Conservation (phyloP, 805 yeast genomes). For the Yamadazyma endophytica region DNA sequence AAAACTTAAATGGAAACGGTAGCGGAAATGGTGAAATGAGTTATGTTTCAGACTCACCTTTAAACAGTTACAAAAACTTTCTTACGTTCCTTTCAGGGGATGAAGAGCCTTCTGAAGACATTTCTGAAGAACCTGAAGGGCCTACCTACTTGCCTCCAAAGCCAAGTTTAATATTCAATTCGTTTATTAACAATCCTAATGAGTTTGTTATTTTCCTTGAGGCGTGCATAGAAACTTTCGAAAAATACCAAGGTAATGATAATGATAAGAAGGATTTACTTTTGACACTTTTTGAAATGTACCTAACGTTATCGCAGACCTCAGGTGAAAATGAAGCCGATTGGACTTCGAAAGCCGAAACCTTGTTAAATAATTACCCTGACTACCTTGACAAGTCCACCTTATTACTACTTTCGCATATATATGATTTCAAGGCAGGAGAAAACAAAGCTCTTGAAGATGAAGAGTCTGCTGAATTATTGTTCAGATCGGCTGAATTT, state of each 20-base stretch:
- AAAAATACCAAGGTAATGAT: constrained; percentile 63
- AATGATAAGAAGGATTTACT: constrained; percentile 71
- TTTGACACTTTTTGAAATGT: constrained; percentile 79
- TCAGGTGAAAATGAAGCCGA: constrained; percentile 9
- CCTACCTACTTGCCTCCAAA: constrained; percentile 89
- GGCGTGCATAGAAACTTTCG: constrained; percentile 80
- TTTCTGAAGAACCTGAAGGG: constrained; percentile 12
- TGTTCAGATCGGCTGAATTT: constrained; percentile 63
- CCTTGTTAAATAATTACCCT: constrained; percentile 45
- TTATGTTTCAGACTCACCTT: constrained; percentile 13
- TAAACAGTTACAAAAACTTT: constrained; percentile 30
- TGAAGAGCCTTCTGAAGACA: constrained; percentile 10
- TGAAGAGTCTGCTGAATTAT: constrained; percentile 50
- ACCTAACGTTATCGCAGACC: constrained; percentile 45
- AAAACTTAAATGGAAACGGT: not conserved
- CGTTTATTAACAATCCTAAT: constrained; percentile 79
- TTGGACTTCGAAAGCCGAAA: constrained; percentile 68
- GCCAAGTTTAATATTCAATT: constrained; percentile 80
- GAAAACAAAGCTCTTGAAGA: constrained; percentile 38
- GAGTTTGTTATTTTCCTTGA: constrained; percentile 91
- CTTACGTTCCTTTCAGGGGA: constrained; percentile 24
- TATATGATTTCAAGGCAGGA: constrained; percentile 51
- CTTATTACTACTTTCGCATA: constrained; percentile 52
- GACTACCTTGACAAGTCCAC: constrained; percentile 52
- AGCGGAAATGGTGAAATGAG: not conserved